Percentiles rank a stretch among this genome's conserved stretches.
Evolutionary conservation across 371 early-diverging fungal genomes (phyloP).

Genomic region (Circinella minor): DNA sequence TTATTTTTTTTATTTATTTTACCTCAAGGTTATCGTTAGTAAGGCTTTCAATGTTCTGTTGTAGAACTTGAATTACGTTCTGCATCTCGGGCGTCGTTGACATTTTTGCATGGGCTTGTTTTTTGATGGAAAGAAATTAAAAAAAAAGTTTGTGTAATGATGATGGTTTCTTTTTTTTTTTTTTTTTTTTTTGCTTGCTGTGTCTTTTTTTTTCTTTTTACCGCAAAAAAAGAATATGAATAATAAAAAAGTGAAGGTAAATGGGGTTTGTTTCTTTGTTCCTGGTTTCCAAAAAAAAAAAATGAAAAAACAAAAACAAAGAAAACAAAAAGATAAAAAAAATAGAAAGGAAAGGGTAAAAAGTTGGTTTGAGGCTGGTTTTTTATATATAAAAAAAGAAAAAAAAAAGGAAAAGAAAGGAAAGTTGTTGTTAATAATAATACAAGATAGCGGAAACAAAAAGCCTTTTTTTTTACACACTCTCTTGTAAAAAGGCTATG

Average conservation of each 20-base stretch:
- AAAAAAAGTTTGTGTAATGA: constrained; percentile 13
- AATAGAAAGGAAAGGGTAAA: constrained; percentile 10
- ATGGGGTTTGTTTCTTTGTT: too few species aligned
- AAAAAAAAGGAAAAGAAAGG: too few species aligned
- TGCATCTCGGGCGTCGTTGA: constrained; percentile 28
- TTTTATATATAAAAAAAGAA: too few species aligned
- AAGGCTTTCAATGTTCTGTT: constrained; percentile 30
- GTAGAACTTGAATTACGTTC: constrained; percentile 30
- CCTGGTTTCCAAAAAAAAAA: background rate
- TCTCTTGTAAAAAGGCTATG: too few species aligned
- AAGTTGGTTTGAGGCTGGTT: too few species aligned
- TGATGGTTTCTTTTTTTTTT: background rate
- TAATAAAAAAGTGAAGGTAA: constrained; percentile 17
- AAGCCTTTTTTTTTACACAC: background rate
- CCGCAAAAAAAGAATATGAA: constrained; percentile 8
- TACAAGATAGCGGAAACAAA: background rate
- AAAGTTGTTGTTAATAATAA: too few species aligned
- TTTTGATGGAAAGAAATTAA: constrained; percentile 8
- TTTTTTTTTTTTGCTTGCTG: background rate
- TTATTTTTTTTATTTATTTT: constrained; percentile 2
- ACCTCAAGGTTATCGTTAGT: constrained; percentile 34
- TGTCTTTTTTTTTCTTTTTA: background rate
- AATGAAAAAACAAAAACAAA: constrained; percentile 9
- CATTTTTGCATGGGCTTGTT: constrained; percentile 14
- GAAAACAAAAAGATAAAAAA: constrained; percentile 14